Percentiles rank a stretch among this genome's conserved stretches.
Evolutionary conservation across 306 rosid species (phyloP).

Genomic region (Sechiopsis laciniata): DNA sequence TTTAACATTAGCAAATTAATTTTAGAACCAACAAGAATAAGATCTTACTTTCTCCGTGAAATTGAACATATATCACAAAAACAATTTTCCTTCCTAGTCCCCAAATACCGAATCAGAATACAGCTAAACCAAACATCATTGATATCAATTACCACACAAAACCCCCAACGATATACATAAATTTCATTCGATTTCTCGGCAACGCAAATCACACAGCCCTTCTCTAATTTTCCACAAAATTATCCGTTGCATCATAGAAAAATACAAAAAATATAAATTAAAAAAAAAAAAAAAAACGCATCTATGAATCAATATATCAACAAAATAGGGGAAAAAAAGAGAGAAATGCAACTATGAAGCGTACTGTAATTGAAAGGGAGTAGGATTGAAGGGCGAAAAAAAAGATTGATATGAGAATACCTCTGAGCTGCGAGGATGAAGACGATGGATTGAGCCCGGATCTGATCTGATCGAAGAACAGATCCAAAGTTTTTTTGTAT

Average conservation of each 20-base stretch:
- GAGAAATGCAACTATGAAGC: neutral
- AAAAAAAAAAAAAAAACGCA: neutral
- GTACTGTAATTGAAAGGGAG: neutral
- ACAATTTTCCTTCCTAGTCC: neutral
- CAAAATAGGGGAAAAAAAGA: neutral
- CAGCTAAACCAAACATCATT: neutral
- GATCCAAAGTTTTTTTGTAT: slow-evolving; percentile 19
- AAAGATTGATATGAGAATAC: neutral
- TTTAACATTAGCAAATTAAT: neutral
- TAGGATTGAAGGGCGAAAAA: slow-evolving; percentile 2
- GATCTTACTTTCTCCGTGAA: neutral
- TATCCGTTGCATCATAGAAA: neutral
- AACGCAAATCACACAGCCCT: neutral
- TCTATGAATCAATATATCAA: neutral
- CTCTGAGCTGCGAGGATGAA: slow-evolving; percentile 12
- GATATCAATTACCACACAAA: neutral
- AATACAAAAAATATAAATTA: neutral
- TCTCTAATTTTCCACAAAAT: neutral
- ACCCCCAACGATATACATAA: neutral
- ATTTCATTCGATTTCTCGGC: neutral
- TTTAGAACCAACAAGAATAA: neutral
- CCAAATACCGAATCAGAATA: neutral
- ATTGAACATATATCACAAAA: neutral
- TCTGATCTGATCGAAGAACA: slow-evolving; percentile 11
- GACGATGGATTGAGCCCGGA: slow-evolving; percentile 8